Evolutionary conservation across 805 yeast genomes (phyloP).

Genomic region (Ogataea saltuana): DNA sequence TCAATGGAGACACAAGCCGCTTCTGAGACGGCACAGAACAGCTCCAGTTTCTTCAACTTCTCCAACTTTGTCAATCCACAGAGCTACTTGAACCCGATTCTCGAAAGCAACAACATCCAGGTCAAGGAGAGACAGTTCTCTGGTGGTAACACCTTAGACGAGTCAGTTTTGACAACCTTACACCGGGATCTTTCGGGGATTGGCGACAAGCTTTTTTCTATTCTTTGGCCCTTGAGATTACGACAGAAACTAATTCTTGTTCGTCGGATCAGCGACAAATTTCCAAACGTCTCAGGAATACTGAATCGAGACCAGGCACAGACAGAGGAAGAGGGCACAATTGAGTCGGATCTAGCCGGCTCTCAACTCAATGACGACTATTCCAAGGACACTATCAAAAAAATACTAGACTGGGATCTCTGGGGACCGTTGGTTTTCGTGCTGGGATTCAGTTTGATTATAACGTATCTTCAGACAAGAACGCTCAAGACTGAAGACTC

Average conservation of each 20-base stretch:
- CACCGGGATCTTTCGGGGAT: conserved; percentile 36
- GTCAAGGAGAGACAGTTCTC: conserved; percentile 50
- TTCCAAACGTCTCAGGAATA: conserved; percentile 17
- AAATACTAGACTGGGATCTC: conserved; percentile 57
- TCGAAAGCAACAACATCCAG: conserved; percentile 29
- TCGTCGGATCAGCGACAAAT: conserved; percentile 29
- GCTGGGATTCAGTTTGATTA: conserved; percentile 46
- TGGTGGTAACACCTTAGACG: conserved; percentile 61
- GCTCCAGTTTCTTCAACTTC: conserved; percentile 27
- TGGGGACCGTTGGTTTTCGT: conserved; percentile 63
- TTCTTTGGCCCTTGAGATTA: conserved; percentile 40
- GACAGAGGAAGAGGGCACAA: conserved; percentile 27
- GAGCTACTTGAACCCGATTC: conserved; percentile 29
- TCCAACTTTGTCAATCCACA: conserved; percentile 39
- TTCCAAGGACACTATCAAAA: conserved; percentile 35
- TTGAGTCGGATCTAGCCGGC: conserved; percentile 16
- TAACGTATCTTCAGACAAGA: conserved; percentile 45
- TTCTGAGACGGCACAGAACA: not conserved
- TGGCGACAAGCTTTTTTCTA: conserved; percentile 37
- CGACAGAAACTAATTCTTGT: conserved; percentile 33
- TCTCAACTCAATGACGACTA: conserved; percentile 33
- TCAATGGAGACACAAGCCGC: conserved; percentile 3
- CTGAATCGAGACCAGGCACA: conserved; percentile 13
- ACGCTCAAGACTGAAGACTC: conserved; percentile 31
- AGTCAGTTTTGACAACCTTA: conserved; percentile 52